Evolutionary conservation across 768 basidiomycete genomes (phyloP), one percentile per base, ranked within the genome.

Genomic region (Tricholoma terreum): DNA sequence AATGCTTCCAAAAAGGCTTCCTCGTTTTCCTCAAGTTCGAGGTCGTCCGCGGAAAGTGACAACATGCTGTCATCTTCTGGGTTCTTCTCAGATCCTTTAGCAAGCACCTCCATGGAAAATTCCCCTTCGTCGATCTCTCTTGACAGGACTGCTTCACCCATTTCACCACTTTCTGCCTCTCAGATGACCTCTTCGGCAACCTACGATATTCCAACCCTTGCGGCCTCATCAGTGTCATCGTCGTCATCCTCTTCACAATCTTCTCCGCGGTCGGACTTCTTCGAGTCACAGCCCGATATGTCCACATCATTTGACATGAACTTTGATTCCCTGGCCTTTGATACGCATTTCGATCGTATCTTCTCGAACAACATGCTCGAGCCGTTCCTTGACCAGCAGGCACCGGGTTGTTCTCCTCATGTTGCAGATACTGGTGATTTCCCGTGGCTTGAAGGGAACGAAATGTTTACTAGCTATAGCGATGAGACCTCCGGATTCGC

Each of bases 1-100:
- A 61, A 66, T 38, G 71, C 72, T 35, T 65, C 71, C 4, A 73
- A 71, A 56, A 72, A 60, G 30, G 62, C 69, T 55, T 58, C 59
- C 38, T 56, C 60, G 2, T 19, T 55, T 40, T 57, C 56, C 36
- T 14, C 53, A 43, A 14, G 8, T 24, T 51, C 64, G 15, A 52
- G 38, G 36, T 76, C 79, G n/a, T 78, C 82, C 64, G 61, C 57
- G 40, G 58, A 48, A 21, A 79, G 63, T 72, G 74, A 35, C 77
- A 75, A 52, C 77, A 69, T 31, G n/a, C 27, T 17, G 4, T 51
- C 59, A 1, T 55, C 52, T 27, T 36, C 62, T 9, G 45, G 55
- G 5, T 15, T 55, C 8, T 56, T 60, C 34, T 36, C 61, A 10
- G 64, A 61, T 19, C 53, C 61, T 3, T 50, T 49, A 48, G 45